Percentiles rank a stretch among this genome's conserved stretches.
phyloP scores from a whole-genome alignment of 352 stramenopile species.

The Phytopythium ostracodes region DNA sequence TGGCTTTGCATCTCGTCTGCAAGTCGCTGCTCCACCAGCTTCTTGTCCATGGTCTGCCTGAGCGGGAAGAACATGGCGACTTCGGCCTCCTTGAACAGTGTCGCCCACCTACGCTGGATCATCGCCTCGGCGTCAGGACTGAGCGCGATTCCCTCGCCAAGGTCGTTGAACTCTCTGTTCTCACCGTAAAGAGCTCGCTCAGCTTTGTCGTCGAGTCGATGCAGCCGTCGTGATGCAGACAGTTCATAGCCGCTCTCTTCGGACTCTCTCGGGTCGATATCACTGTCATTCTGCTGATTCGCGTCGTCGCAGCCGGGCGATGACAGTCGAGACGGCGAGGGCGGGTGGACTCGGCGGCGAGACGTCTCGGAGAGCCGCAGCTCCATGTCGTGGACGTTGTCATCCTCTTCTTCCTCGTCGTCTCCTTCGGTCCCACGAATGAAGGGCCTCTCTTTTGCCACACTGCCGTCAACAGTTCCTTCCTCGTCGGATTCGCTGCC shows the following conservation, averaged over 20 bases:
- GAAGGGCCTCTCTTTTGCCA: constrained; percentile 7
- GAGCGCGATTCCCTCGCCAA: constrained; percentile 51
- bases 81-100: constrained; percentile 54
- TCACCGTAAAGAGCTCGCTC: constrained; percentile 44
- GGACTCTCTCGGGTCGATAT: neutral
- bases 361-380: constrained; percentile 4
- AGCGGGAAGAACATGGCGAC: constrained; percentile 49
- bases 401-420: constrained; percentile 11
- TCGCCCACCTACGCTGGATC: constrained; percentile 56
- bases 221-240: neutral
- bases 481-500: constrained; percentile 45
- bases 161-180: constrained; percentile 8
- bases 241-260: neutral
- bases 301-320: neutral
- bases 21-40: constrained; percentile 33
- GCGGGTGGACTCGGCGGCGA: neutral
- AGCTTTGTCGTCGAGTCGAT: neutral
- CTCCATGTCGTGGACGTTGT: constrained; percentile 16
- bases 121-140: constrained; percentile 37
- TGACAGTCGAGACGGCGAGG: neutral
- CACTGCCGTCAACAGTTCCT: neutral
- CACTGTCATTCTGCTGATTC: neutral
- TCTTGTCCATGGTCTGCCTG: constrained; percentile 36
- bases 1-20: constrained; percentile 46
- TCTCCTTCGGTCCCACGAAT: neutral